phyloP scores from a whole-genome alignment of 352 stramenopile genomes.

The Pythium sp. region DNA sequence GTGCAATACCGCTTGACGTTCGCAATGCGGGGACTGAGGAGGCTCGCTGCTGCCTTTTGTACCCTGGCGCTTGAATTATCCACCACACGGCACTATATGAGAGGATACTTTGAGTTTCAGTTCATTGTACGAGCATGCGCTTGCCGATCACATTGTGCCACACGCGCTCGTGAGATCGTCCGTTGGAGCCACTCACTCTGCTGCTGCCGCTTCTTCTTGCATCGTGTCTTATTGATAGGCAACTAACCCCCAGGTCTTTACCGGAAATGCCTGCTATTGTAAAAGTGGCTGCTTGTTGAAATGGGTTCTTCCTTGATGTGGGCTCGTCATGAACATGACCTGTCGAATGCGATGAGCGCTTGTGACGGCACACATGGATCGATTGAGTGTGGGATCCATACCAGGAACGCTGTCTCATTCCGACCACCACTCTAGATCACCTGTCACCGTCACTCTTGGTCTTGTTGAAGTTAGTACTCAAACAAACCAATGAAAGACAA shows the following conservation, averaged over 20 bases:
- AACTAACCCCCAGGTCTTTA: background rate
- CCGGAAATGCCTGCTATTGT: background rate
- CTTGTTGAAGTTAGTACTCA: background rate
- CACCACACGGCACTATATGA: background rate
- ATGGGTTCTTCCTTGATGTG: background rate
- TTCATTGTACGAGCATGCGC: background rate
- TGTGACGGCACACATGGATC: background rate
- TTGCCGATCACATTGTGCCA: background rate
- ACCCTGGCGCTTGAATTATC: background rate
- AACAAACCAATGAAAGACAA: background rate
- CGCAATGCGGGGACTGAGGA: background rate
- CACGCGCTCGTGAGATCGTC: background rate
- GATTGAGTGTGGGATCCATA: background rate
- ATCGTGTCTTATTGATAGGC: background rate
- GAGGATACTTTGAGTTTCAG: background rate
- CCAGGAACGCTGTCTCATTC: background rate
- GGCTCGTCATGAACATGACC: background rate
- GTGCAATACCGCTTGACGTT: background rate
- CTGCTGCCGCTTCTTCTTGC: background rate
- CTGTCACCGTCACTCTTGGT: background rate
- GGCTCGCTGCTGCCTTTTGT: background rate
- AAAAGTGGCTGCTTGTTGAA: background rate
- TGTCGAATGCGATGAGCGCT: background rate
- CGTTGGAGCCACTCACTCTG: background rate
- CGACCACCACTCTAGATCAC: background rate